Conservation (phyloP, 352 stramenopile species). For the Phytophthora chlamydospora region DNA sequence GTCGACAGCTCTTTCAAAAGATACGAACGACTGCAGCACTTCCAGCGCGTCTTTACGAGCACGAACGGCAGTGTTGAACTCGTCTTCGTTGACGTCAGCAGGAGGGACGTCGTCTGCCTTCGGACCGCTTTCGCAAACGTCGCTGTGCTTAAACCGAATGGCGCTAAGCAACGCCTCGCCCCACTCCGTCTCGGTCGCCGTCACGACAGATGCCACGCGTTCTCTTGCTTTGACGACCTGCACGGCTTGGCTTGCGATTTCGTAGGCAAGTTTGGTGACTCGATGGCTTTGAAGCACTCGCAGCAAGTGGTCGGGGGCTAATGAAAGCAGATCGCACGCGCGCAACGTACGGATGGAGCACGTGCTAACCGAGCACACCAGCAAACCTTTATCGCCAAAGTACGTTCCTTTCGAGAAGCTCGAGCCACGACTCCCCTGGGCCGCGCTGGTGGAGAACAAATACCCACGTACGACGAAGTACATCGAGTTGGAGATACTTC, state of each 20-base stretch:
- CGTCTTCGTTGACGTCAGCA: constrained; percentile 1
- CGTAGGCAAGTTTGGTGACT: constrained; percentile 46
- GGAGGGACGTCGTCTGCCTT: constrained; percentile 1
- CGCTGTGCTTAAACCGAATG: constrained; percentile 39
- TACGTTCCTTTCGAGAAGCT: constrained; percentile 60
- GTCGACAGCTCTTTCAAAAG: constrained; percentile 36
- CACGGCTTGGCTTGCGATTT: constrained; percentile 40
- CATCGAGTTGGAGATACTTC: constrained; percentile 68
- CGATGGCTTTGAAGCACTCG: constrained; percentile 49
- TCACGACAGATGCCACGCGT: constrained; percentile 9
- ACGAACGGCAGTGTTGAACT: constrained; percentile 5
- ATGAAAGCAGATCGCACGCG: constrained; percentile 63
- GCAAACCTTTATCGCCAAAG: constrained; percentile 63
- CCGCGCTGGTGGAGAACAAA: constrained; percentile 41
- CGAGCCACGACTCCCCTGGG: constrained; percentile 27
- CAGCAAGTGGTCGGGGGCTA: constrained; percentile 49
- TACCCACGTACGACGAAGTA: constrained; percentile 70
- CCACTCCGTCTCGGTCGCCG: constrained; percentile 51
- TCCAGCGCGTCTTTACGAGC: constrained; percentile 32
- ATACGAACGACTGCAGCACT: constrained; percentile 35
- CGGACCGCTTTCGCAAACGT: constrained; percentile 12
- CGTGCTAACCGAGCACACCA: constrained; percentile 55
- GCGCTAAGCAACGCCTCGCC: constrained; percentile 36
- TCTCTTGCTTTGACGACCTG: constrained; percentile 26
- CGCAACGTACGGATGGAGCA: constrained; percentile 57